These are phyloP conservation scores for Solanum rostratum DNA, from an alignment of 257 asterid genomes.

Conservation along the genomic window DNA sequence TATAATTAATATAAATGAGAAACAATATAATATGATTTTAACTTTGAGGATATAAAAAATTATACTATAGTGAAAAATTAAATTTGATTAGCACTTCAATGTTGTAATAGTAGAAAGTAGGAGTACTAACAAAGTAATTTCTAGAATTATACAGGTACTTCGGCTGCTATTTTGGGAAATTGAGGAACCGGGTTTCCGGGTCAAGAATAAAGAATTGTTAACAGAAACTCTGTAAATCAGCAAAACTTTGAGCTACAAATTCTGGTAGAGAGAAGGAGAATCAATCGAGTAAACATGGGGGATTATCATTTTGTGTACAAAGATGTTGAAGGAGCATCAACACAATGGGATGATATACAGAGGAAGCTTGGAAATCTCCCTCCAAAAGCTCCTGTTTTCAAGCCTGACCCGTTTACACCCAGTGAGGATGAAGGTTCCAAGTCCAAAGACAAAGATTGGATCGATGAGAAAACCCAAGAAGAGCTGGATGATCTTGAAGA, in stretches of 20 bases:
- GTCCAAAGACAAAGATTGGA: slow-evolving; percentile 67
- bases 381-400: slow-evolving; percentile 54
- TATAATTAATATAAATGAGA: too few species aligned
- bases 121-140: neutral
- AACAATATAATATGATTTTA: too few species aligned
- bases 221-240: neutral
- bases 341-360: slow-evolving; percentile 96
- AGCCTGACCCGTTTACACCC: slow-evolving; percentile 61
- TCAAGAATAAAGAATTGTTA: neutral
- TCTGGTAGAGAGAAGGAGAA: neutral
- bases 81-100: neutral
- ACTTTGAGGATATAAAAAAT: too few species aligned
- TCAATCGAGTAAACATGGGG: slow-evolving; percentile 32
- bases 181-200: neutral
- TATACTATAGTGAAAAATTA: too few species aligned
- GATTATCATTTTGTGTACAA: slow-evolving; percentile 90
- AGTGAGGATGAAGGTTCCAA: slow-evolving; percentile 56
- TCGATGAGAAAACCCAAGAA: slow-evolving; percentile 58
- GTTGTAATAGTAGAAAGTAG: neutral
- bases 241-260: neutral
- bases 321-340: slow-evolving; percentile 85
- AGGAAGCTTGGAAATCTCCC: slow-evolving; percentile 83
- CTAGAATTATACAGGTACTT: neutral
- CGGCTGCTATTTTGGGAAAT: neutral
- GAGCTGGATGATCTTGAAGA: slow-evolving; percentile 94